phyloP scores from a whole-genome alignment of 345 rosid genomes.

The Ceriops decandra region DNA sequence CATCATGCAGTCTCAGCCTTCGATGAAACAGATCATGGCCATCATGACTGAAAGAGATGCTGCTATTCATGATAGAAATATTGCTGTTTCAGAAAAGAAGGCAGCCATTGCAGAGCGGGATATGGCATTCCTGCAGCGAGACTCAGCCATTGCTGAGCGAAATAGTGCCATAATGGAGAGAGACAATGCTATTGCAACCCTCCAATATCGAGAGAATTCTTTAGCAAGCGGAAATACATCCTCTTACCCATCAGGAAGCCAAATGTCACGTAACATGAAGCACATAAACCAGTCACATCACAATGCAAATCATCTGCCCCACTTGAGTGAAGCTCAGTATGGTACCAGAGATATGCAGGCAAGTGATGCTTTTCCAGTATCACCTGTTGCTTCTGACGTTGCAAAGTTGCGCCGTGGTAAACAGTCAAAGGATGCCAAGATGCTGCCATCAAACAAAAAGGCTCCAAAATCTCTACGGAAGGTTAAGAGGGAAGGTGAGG shows the following conservation, averaged over 20 bases:
- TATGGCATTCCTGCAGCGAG: constrained; percentile 89
- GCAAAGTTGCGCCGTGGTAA: constrained; percentile 64
- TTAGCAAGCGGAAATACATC: constrained; percentile 49
- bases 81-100: constrained; percentile 87
- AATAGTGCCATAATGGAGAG: constrained; percentile 84
- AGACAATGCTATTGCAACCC: constrained; percentile 75
- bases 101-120: constrained; percentile 91
- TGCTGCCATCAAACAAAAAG: constrained; percentile 48
- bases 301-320: constrained; percentile 51
- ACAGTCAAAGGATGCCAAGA: constrained; percentile 65
- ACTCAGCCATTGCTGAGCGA: constrained; percentile 87
- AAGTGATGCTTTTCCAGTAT: constrained; percentile 40
- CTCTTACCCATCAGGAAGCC: constrained; percentile 70
- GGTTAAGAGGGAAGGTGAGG: constrained; percentile 74
- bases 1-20: constrained; percentile 93
- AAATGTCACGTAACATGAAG: constrained; percentile 79
- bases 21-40: constrained; percentile 98
- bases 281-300: constrained; percentile 78
- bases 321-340: constrained; percentile 53
- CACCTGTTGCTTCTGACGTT: constrained; percentile 48
- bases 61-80: constrained; percentile 82
- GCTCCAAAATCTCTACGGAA: constrained; percentile 59
- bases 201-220: constrained; percentile 83
- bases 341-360: constrained; percentile 57
- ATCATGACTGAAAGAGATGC: constrained; percentile 97